phyloP scores from a whole-genome alignment of 192 early-diverging fungal genomes.

The Globomyces pollinis-pini region DNA sequence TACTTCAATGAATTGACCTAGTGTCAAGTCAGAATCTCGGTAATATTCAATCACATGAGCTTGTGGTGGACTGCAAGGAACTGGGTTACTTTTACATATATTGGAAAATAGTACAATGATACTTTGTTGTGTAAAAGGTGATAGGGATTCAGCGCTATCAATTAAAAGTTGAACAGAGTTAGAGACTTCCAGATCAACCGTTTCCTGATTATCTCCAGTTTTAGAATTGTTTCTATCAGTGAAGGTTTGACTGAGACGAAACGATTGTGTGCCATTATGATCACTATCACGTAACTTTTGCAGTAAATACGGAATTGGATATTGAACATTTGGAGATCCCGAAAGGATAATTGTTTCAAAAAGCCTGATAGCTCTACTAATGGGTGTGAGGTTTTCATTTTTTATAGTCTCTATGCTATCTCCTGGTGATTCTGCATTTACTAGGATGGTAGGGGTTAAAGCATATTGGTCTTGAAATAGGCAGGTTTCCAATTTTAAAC shows the following conservation, averaged over 20 bases:
- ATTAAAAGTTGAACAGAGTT: conserved; percentile 27
- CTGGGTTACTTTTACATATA: conserved; percentile 49
- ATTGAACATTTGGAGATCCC: conserved; percentile 77
- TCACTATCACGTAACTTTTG: conserved; percentile 19
- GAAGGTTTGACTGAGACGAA: too few species aligned
- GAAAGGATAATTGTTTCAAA: conserved; percentile 74
- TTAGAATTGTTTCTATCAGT: conserved; percentile 10
- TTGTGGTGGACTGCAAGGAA: conserved; percentile 55
- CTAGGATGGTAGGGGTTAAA: background rate
- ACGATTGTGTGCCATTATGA: background rate
- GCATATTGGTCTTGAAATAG: conserved; percentile 72
- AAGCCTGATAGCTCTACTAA: conserved; percentile 34
- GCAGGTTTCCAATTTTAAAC: conserved; percentile 76
- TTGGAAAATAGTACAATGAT: conserved; percentile 68
- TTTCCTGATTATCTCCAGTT: conserved; percentile 10
- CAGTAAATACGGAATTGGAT: conserved; percentile 80
- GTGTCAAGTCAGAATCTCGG: conserved; percentile 69
- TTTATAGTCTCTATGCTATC: background rate
- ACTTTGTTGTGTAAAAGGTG: conserved; percentile 67
- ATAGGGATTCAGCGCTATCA: conserved; percentile 51
- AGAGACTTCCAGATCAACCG: background rate
- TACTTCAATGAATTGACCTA: conserved; percentile 85
- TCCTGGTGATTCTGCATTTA: background rate
- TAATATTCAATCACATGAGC: conserved; percentile 77
- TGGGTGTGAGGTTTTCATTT: background rate